Evolutionary conservation across 2,329 filamentous ascomycete species (phyloP).

Genomic region (Fusarium redolens): DNA sequence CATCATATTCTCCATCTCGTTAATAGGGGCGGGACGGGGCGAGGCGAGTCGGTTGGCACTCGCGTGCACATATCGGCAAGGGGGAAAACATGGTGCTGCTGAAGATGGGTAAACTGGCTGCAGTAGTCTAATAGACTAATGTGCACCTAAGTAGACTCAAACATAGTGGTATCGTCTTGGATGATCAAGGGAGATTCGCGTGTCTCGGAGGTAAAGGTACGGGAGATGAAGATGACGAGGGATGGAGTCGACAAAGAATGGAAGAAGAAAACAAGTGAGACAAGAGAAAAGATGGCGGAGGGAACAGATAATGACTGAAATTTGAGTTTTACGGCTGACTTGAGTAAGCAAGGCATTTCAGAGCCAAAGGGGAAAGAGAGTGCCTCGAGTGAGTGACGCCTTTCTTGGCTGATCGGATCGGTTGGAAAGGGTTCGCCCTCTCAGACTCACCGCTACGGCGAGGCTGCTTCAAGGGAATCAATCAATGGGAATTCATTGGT

Average conservation of each 20-base stretch:
- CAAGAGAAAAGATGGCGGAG: conserved; percentile 1
- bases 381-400: neutral
- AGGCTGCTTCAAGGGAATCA: neutral
- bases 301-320: neutral
- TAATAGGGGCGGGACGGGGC: neutral
- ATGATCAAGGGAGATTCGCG: neutral
- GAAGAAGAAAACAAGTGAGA: neutral
- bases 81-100: neutral
- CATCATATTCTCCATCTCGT: neutral
- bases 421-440: neutral
- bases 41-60: neutral
- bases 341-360: neutral
- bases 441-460: conserved; percentile 7
- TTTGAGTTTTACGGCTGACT: neutral
- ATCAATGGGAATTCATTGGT: neutral
- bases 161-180: neutral
- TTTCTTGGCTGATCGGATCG: neutral
- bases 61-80: conserved; percentile 1
- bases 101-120: neutral
- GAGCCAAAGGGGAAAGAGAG: neutral
- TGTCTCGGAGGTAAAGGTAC: conserved; percentile 3
- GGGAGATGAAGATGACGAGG: neutral
- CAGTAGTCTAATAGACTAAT: conserved; percentile 12
- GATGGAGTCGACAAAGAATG: neutral
- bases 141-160: neutral